Percentiles rank a stretch among this genome's conserved stretches.
Evolutionary conservation across 1,284 basidiomycete genomes (phyloP).

Genomic region (Cutaneotrichosporon sp.): DNA sequence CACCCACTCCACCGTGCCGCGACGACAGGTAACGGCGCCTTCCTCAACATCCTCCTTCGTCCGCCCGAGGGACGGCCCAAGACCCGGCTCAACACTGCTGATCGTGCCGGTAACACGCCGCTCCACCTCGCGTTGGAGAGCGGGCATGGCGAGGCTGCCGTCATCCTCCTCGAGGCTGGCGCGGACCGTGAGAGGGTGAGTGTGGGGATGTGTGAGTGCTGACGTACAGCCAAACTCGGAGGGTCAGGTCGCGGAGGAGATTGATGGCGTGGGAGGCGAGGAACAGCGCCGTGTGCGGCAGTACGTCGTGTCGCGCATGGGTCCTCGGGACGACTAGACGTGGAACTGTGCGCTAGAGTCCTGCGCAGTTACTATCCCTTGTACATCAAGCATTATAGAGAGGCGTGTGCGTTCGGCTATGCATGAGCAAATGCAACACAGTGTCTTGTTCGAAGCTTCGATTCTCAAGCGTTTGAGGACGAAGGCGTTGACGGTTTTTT

Average conservation of each 20-base stretch:
- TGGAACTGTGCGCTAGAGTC: neutral
- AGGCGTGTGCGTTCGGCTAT: neutral
- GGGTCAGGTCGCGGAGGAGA: conserved; percentile 75
- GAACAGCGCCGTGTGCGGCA: conserved; percentile 74
- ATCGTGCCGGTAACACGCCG: conserved; percentile 86
- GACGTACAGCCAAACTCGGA: conserved; percentile 69
- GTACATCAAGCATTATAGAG: neutral
- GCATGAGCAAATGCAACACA: neutral
- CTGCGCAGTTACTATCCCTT: neutral
- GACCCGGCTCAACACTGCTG: conserved; percentile 78
- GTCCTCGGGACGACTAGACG: conserved; percentile 40
- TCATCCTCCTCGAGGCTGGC: conserved; percentile 84
- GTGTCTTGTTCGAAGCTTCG: neutral
- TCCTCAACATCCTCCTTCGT: conserved; percentile 74
- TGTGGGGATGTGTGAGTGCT: conserved; percentile 24
- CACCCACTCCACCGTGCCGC: conserved; percentile 87
- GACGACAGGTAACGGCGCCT: conserved; percentile 86
- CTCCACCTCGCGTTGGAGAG: conserved; percentile 95
- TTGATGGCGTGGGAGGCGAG: conserved; percentile 79
- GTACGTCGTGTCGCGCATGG: conserved; percentile 61
- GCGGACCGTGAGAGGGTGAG: conserved; percentile 82
- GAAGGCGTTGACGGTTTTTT: too few species aligned
- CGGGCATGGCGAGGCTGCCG: conserved; percentile 83
- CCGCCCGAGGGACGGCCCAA: conserved; percentile 72
- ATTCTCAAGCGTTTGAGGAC: neutral